phyloP scores from a whole-genome alignment of 2,329 filamentous ascomycete species.

The Aaosphaeria arxii region DNA sequence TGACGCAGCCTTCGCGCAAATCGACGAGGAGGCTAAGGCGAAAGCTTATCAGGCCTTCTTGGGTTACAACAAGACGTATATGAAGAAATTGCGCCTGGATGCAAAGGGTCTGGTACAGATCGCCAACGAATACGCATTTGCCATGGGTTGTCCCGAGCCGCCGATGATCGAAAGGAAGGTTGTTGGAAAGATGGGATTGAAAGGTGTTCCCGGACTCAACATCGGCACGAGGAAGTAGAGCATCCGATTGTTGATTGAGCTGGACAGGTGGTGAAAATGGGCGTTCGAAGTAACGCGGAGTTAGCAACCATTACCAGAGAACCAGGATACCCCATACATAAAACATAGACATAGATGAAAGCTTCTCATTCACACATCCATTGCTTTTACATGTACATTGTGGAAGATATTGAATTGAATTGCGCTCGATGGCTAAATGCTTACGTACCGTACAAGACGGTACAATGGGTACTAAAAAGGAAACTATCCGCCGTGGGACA shows the following conservation, averaged over 20 bases:
- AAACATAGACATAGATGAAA: background rate
- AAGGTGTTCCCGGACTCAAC: slow-evolving; percentile 42
- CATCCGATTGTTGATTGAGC: background rate
- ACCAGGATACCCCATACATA: too few species aligned
- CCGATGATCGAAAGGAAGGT: slow-evolving; percentile 45
- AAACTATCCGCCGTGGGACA: too few species aligned
- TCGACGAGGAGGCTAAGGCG: slow-evolving; percentile 41
- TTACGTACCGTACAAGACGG: too few species aligned
- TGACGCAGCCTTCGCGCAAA: slow-evolving; percentile 27
- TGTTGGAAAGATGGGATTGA: slow-evolving; percentile 49
- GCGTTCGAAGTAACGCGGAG: too few species aligned
- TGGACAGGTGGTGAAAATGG: background rate
- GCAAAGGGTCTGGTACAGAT: slow-evolving; percentile 39
- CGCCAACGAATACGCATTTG: slow-evolving; percentile 43
- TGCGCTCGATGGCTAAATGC: too few species aligned
- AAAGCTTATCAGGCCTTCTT: slow-evolving; percentile 49
- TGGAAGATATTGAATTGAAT: too few species aligned
- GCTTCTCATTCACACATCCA: background rate
- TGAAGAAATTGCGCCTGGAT: slow-evolving; percentile 41
- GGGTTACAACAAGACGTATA: slow-evolving; percentile 46
- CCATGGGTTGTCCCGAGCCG: slow-evolving; percentile 45
- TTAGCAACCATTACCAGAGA: too few species aligned
- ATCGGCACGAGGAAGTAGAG: slow-evolving; percentile 18
- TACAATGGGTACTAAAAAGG: too few species aligned
- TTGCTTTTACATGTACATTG: background rate